A percentile compares a stretch with the other conserved stretches of the same genome.
Conservation (phyloP, 768 basidiomycete species). For the Lentinula guzmanii region DNA sequence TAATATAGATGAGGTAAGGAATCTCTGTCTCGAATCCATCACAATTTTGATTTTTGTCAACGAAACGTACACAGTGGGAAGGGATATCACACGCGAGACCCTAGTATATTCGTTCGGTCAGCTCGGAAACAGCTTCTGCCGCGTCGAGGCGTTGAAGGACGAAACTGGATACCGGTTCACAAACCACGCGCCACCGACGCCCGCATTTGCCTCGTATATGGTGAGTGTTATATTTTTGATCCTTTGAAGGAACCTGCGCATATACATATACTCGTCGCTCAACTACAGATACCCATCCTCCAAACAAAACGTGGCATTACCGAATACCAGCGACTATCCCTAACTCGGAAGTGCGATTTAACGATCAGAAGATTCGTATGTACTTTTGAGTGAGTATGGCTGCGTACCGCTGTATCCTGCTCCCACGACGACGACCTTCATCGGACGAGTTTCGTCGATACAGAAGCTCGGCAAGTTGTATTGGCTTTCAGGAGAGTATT, state of each 20-base stretch:
- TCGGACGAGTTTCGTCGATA: constrained; percentile 47
- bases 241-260: constrained; percentile 41
- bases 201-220: constrained; percentile 55
- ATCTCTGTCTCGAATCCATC: not conserved
- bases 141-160: not conserved
- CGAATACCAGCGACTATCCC: constrained; percentile 53
- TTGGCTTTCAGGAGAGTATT: not conserved
- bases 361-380: not conserved
- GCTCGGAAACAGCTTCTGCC: not conserved
- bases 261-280: not conserved
- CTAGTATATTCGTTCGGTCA: constrained; percentile 16
- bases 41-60: not conserved
- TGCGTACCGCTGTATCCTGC: constrained; percentile 50
- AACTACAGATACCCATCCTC: not conserved
- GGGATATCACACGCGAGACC: constrained; percentile 61
- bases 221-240: constrained; percentile 48
- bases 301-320: constrained; percentile 18
- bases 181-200: constrained; percentile 60
- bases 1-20: constrained; percentile 14
- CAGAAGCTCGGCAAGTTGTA: constrained; percentile 33
- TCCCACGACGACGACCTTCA: constrained; percentile 51
- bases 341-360: constrained; percentile 7
- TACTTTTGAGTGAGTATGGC: not conserved
- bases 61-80: constrained; percentile 37
- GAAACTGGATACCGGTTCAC: constrained; percentile 10